Conservation (phyloP, 345 rosid species). For the Hypericum perforatum region DNA sequence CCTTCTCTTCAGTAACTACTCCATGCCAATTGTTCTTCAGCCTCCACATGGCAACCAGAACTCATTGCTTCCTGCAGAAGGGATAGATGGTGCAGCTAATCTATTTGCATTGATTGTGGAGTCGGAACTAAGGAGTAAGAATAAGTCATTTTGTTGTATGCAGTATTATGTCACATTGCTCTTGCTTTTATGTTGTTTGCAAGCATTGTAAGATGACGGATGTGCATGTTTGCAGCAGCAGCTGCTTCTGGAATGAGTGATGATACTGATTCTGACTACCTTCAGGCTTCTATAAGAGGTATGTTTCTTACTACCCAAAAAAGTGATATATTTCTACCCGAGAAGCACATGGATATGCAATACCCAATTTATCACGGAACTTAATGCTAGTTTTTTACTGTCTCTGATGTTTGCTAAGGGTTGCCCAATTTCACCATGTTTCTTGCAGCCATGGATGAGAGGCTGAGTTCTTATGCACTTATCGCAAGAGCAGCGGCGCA, state of each 20-base stretch:
- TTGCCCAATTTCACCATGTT: slow-evolving; percentile 13
- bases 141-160: slow-evolving; percentile 1
- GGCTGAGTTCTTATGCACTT: slow-evolving; percentile 90
- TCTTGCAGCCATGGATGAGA: slow-evolving; percentile 90
- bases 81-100: slow-evolving; percentile 65
- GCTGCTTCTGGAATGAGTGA: slow-evolving; percentile 58
- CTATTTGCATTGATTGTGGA: slow-evolving; percentile 72
- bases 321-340: not conserved
- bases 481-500: slow-evolving; percentile 87
- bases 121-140: slow-evolving; percentile 71
- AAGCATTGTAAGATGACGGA: slow-evolving; percentile 5
- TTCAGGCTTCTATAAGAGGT: slow-evolving; percentile 88
- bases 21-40: slow-evolving; percentile 33
- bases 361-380: not conserved
- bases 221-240: slow-evolving; percentile 31
- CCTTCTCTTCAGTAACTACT: slow-evolving; percentile 3
- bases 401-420: not conserved
- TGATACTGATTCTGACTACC: slow-evolving; percentile 49
- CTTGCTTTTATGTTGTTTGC: slow-evolving; percentile 8
- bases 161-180: slow-evolving; percentile 9
- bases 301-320: slow-evolving; percentile 16
- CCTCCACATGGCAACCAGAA: slow-evolving; percentile 46
- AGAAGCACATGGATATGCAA: too few species aligned
- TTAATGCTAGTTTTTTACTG: not conserved
- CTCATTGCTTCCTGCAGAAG: slow-evolving; percentile 71